Evolutionary conservation across 441 rosid genomes (phyloP).

Genomic region (Erodium moschatum): DNA sequence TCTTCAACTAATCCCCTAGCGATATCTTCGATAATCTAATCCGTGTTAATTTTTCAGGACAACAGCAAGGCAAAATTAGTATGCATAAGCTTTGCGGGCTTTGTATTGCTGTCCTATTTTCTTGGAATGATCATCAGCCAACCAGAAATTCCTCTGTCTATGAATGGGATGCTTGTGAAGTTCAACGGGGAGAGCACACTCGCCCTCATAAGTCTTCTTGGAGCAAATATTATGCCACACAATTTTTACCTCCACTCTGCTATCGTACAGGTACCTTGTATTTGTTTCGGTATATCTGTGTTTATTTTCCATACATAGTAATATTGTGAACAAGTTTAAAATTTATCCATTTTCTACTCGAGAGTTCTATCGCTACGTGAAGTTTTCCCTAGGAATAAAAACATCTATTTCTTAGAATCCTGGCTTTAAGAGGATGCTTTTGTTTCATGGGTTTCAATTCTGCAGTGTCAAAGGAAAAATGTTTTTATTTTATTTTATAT

Average conservation of each 20-base stretch:
- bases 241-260: conserved; percentile 93
- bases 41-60: conserved; percentile 41
- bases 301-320: not conserved
- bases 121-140: conserved; percentile 72
- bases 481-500: no score
- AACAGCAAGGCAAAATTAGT: conserved; percentile 43
- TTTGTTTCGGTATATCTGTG: not conserved
- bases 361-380: not conserved
- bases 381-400: not conserved
- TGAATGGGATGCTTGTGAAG: conserved; percentile 44
- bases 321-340: not conserved
- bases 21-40: conserved; percentile 13
- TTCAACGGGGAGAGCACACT: conserved; percentile 69
- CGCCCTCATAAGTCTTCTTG: conserved; percentile 90
- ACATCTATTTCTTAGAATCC: not conserved
- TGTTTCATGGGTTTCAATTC: no score
- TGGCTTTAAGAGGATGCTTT: not conserved
- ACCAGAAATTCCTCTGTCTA: conserved; percentile 60
- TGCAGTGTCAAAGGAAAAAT: no score
- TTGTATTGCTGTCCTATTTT: conserved; percentile 50
- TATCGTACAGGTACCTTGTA: conserved; percentile 51
- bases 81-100: conserved; percentile 46
- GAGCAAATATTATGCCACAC: conserved; percentile 93
- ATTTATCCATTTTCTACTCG: not conserved
- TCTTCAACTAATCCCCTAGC: conserved; percentile 9